These are phyloP conservation scores for Chaetomiaceae sp. DNA, from an alignment of 2,329 filamentous ascomycete species.

Conservation along the genomic window DNA sequence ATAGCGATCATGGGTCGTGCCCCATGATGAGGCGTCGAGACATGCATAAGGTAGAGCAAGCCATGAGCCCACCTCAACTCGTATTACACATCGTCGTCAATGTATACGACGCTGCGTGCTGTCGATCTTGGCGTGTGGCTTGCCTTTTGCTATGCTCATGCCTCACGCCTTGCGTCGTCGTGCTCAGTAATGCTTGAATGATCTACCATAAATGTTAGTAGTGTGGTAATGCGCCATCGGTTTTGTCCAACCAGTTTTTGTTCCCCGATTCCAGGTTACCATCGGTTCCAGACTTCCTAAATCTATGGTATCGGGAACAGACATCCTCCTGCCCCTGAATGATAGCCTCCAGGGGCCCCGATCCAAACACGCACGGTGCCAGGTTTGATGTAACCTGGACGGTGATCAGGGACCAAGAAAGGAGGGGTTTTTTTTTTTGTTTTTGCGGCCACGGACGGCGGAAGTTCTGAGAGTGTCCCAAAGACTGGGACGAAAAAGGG, in stretches of 20 bases:
- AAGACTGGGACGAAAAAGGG: too few species aligned
- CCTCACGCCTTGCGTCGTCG: too few species aligned
- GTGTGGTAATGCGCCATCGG: too few species aligned
- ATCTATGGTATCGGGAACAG: conserved; percentile 22
- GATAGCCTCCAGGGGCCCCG: not conserved
- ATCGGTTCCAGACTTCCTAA: conserved; percentile 20
- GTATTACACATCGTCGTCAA: too few species aligned
- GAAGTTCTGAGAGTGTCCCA: too few species aligned
- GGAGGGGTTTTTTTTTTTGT: not conserved
- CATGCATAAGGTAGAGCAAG: too few species aligned
- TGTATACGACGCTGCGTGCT: too few species aligned
- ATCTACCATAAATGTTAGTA: too few species aligned
- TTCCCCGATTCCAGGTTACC: not conserved
- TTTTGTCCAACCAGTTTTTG: not conserved
- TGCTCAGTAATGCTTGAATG: too few species aligned
- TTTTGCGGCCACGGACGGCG: not conserved
- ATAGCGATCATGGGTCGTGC: not conserved
- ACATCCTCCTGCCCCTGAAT: conserved; percentile 2
- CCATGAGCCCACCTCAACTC: too few species aligned
- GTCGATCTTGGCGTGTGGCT: too few species aligned
- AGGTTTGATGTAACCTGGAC: conserved; percentile 13
- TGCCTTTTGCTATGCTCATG: too few species aligned
- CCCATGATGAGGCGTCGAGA: not conserved
- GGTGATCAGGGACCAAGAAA: not conserved
- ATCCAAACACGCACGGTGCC: conserved; percentile 5